Base-by-base conservation (phyloP, 148 eudicot genomes). In the Hydrangea macrophylla region DNA sequence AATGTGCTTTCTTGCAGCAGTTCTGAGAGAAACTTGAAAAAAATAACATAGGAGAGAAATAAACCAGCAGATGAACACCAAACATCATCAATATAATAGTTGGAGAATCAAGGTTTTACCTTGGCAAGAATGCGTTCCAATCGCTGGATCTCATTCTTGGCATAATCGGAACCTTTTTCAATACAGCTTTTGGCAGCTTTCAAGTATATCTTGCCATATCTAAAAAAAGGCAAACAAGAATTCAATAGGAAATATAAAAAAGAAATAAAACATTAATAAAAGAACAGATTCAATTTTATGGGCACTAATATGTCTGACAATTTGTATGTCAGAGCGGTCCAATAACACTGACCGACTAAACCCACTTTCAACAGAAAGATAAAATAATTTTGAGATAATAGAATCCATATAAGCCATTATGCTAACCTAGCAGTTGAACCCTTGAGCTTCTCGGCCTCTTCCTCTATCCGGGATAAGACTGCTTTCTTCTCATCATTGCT, bases 141-240 rank as follows among this genome's bases (percentile, higher is more conserved):
- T 12, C 99, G 85, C 70, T 81, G 83, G 68, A 85, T 81, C 82
- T 94, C 99, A 60, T 85, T 94, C 79, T 78, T 88, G 36, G 97
- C 86, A 78, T 94, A 94, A 72, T 94, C 99, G 72, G 87, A 75
- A 69, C 97, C 99, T 73, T 89, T 94, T 23, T 81, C 92, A 84
- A 87, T n/a, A 76, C 84, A 83, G 70, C 83, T 94, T 80, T 94
- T 89, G 65, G 99, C 99, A 80, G 75, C 82, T 75, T 94, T 90
- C 42, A 80, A 55, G 71, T 94, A 94, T 76, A 94, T 82, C 82
- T 94, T 91, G 27, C 97, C 99, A 65, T 91, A 87, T 75, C 99
- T 94, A 64, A 45, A 69, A 36, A 24, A 23, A 59, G 59, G 70
- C 36, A 33, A 3, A 11, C 27, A 69, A 51, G n/a, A 54, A 23